Base-by-base conservation (phyloP, 1,139 yeast genomes). In the Komagataea norvegica region DNA sequence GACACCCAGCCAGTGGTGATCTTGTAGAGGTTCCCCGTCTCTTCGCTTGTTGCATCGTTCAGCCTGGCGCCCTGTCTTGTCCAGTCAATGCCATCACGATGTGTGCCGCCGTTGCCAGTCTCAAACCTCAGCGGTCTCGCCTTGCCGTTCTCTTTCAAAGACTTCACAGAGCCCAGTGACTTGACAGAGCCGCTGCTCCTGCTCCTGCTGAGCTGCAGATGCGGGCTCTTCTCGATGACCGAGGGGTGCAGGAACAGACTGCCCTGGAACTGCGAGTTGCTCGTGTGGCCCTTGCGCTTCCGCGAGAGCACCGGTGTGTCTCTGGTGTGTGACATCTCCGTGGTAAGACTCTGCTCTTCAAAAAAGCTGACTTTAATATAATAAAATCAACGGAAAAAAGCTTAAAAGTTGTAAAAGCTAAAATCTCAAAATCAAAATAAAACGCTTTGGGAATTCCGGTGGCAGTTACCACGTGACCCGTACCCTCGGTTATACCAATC, bases 31-130 rank as follows among this genome's bases (percentile, higher is more conserved):
- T 9, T 27, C 1, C 25, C 38, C 15, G 44, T 37, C 27, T 44
- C 44, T 14, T 32, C 40, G 21, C 32, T 33, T 4, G 49, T 36
- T 16, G 45, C 46, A 35, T 45, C 44, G 13, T 25, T 21, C 4
- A 26, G 17, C 10, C 21, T 19, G 16, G 32, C 25, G 8, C 23
- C 23, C 20, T 30, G 23, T 8, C 8, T 21, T 3, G 37, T 29
- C 38, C 38, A 25, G 32, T 41, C 42, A 28, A 8, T 27, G 8
- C 15, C 29, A 13, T 21, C 24, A 10, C 13, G 9, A 5, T n/a
- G n/a, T n/a, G n/a, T n/a, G n/a, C n/a, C n/a, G n/a, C n/a, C n/a
- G n/a, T n/a, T n/a, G n/a, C n/a, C n/a, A n/a, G n/a, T n/a, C n/a
- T n/a, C n/a, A n/a, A n/a, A n/a, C n/a, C n/a, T n/a, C n/a, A n/a